phyloP scores from a whole-genome alignment of 805 yeast species.

The Sugiyamaella chiloensis region DNA sequence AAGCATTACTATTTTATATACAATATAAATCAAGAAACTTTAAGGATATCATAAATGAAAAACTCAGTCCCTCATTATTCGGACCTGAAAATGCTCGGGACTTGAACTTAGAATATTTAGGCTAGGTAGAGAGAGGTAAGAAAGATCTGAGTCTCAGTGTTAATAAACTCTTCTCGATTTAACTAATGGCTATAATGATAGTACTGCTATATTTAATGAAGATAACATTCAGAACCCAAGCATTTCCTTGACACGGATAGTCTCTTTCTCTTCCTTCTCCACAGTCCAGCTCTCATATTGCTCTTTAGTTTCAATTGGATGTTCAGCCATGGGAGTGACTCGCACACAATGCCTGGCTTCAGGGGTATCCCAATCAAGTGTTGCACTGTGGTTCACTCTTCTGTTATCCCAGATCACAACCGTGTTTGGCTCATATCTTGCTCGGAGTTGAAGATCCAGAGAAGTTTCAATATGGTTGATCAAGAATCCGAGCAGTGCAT shows the following conservation, averaged over 20 bases:
- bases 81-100: too few species aligned
- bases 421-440: constrained; percentile 64
- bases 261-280: not conserved
- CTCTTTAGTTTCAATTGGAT: constrained; percentile 30
- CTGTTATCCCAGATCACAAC: constrained; percentile 78
- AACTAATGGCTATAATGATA: too few species aligned
- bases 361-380: constrained; percentile 60
- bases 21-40: too few species aligned
- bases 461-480: constrained; percentile 48
- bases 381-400: constrained; percentile 67
- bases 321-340: constrained; percentile 72
- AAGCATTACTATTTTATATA: too few species aligned
- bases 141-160: too few species aligned
- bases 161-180: too few species aligned
- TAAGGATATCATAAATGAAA: too few species aligned
- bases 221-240: not conserved
- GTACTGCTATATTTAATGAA: too few species aligned
- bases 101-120: too few species aligned
- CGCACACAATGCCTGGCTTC: constrained; percentile 70
- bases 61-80: too few species aligned
- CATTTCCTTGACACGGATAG: not conserved
- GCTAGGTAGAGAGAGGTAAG: too few species aligned
- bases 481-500: constrained; percentile 42
- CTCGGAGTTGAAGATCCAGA: constrained; percentile 65
- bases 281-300: constrained; percentile 2